Conservation (phyloP, 306 rosid species). For the Begonia loranthoides region DNA sequence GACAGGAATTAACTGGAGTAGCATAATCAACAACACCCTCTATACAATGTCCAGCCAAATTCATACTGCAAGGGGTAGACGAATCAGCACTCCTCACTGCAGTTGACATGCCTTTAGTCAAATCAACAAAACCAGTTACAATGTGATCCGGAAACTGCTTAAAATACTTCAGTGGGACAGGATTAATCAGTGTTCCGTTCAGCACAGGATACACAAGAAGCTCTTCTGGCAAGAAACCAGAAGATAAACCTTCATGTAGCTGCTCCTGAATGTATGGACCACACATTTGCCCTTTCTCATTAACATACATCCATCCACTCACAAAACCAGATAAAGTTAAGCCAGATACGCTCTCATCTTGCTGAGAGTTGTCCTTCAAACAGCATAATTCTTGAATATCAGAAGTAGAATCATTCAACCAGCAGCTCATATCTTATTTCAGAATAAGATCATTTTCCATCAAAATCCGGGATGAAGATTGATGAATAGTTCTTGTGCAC, state of each 20-base stretch:
- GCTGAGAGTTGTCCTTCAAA: slow-evolving; percentile 24
- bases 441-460: slow-evolving; percentile 29
- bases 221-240: slow-evolving; percentile 84
- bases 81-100: slow-evolving; percentile 18
- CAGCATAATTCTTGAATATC: slow-evolving; percentile 27
- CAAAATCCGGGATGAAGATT: slow-evolving; percentile 20
- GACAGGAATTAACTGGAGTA: slow-evolving; percentile 18
- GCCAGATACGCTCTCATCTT: slow-evolving; percentile 30
- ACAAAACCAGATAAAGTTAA: slow-evolving; percentile 38
- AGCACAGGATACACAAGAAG: slow-evolving; percentile 81
- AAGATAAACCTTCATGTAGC: slow-evolving; percentile 63
- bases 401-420: slow-evolving; percentile 32
- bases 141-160: slow-evolving; percentile 89
- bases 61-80: slow-evolving; percentile 21
- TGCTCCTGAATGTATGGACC: slow-evolving; percentile 92
- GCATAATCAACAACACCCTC: slow-evolving; percentile 22
- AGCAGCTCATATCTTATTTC: slow-evolving; percentile 51
- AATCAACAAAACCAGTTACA: slow-evolving; percentile 64
- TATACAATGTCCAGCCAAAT: slow-evolving; percentile 17
- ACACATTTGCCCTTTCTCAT: slow-evolving; percentile 82
- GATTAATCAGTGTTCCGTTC: slow-evolving; percentile 44
- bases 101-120: slow-evolving; percentile 27
- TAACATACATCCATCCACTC: slow-evolving; percentile 95
- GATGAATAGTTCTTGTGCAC: background rate
- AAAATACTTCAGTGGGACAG: slow-evolving; percentile 87